These are phyloP conservation scores for Euphorbia celastroides DNA, from an alignment of 441 rosid genomes.

Conservation along the genomic window DNA sequence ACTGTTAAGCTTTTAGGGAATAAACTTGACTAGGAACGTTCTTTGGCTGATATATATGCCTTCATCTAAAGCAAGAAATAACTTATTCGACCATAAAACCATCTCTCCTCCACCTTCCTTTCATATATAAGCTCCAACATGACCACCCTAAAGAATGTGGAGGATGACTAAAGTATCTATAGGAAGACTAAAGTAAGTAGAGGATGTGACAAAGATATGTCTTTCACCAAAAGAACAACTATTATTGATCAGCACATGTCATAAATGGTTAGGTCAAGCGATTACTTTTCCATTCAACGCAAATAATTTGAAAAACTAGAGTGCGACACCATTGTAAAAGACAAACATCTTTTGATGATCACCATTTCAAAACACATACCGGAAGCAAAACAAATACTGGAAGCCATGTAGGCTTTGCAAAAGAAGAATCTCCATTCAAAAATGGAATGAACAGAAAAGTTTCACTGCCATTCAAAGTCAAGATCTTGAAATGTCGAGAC, in stretches of 20 bases:
- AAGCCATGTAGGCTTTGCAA: not conserved
- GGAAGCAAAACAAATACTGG: not conserved
- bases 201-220: not conserved
- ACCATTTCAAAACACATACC: not conserved
- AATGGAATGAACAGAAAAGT: not conserved
- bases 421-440: not conserved
- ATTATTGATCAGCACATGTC: not conserved
- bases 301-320: not conserved
- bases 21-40: slow-evolving; percentile 38
- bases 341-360: not conserved
- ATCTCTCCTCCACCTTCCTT: not conserved
- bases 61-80: slow-evolving; percentile 29
- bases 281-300: not conserved
- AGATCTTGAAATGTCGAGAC: not conserved
- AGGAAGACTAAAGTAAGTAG: not conserved
- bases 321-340: not conserved
- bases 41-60: slow-evolving; percentile 40
- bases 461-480: not conserved
- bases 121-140: not conserved
- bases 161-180: not conserved
- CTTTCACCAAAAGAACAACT: not conserved
- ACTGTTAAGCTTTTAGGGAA: slow-evolving; percentile 37
- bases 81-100: slow-evolving; percentile 9
- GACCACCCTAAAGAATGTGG: no score
- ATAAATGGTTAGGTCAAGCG: not conserved